phyloP scores from a whole-genome alignment of 2,329 filamentous ascomycete species.

The Paraphoma sp. region DNA sequence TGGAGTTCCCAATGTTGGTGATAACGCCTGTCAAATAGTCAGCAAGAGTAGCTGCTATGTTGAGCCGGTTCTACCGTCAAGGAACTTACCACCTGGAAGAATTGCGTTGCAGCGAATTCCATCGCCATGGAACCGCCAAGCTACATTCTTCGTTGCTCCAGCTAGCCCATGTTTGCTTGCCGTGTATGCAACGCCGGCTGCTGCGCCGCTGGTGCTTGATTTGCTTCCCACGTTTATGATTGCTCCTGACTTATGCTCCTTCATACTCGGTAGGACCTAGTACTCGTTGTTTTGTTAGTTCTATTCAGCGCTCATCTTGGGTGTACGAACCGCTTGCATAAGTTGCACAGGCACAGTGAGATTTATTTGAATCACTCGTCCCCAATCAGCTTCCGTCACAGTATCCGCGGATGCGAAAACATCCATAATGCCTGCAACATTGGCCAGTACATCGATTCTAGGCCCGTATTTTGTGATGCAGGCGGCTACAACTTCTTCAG shows the following conservation, averaged over 20 bases:
- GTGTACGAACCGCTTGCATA: constrained; percentile 47
- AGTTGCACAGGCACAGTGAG: constrained; percentile 53
- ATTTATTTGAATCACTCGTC: constrained; percentile 51
- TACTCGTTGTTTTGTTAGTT: no score
- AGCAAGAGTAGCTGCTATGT: background rate
- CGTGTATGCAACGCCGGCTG: constrained; percentile 54
- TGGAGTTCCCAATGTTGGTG: constrained; percentile 25
- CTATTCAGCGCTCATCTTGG: no score
- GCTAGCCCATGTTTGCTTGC: constrained; percentile 54
- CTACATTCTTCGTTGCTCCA: constrained; percentile 57
- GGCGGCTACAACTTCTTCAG: constrained; percentile 18
- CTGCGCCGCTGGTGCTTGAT: constrained; percentile 46
- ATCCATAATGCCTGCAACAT: constrained; percentile 55
- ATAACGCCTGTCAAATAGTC: constrained; percentile 3
- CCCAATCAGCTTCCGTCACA: constrained; percentile 49
- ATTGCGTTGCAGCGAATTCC: constrained; percentile 57
- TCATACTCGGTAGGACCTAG: constrained; percentile 49
- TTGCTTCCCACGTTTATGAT: constrained; percentile 51
- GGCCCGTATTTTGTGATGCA: constrained; percentile 23
- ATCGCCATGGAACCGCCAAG: constrained; percentile 54
- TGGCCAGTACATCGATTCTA: constrained; percentile 50
- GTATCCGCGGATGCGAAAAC: constrained; percentile 47
- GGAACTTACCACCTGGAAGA: constrained; percentile 47
- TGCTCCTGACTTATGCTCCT: constrained; percentile 44
- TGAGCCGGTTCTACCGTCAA: background rate